Conservation (phyloP, 495 filamentous ascomycete genomes). For the Hypoxylon fuscum region DNA sequence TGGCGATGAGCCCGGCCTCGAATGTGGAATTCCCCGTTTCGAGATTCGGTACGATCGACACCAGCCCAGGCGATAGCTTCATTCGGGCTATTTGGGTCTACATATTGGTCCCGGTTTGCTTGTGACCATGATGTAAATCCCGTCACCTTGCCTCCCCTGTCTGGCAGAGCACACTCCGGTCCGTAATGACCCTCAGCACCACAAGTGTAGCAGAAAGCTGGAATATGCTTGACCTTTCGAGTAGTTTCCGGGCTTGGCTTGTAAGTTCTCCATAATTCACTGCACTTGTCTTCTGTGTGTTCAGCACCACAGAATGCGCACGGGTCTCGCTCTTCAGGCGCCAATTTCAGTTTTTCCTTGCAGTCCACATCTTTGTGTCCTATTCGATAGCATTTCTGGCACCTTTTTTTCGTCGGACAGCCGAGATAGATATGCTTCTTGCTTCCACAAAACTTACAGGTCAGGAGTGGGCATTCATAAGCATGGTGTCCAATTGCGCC, state of each 20-base stretch:
- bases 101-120: conserved; percentile 44
- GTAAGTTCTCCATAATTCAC: conserved; percentile 53
- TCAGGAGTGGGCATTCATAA: conserved; percentile 42
- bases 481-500: conserved; percentile 46
- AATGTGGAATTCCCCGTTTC: conserved; percentile 42
- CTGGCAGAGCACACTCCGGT: conserved; percentile 44
- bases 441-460: conserved; percentile 49
- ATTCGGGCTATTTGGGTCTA: conserved; percentile 46
- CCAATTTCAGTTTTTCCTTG: conserved; percentile 46
- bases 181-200: conserved; percentile 51
- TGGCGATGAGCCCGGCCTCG: conserved; percentile 48
- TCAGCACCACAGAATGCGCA: conserved; percentile 49
- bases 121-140: conserved; percentile 46
- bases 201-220: conserved; percentile 54
- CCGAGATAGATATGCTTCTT: conserved; percentile 42
- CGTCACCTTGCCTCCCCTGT: conserved; percentile 24
- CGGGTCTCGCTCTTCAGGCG: conserved; percentile 42
- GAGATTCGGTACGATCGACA: conserved; percentile 6
- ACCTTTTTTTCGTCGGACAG: conserved; percentile 51
- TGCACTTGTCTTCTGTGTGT: conserved; percentile 47
- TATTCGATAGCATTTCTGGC: conserved; percentile 50
- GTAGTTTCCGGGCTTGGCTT: conserved; percentile 16
- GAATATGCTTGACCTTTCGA: conserved; percentile 50
- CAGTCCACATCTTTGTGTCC: conserved; percentile 47
- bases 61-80: conserved; percentile 40